A percentile compares a stretch with the other conserved stretches of the same genome.
Evolutionary conservation across 2,329 filamentous ascomycete genomes (phyloP).

Genomic region (Hymenoscyphus infarciens): DNA sequence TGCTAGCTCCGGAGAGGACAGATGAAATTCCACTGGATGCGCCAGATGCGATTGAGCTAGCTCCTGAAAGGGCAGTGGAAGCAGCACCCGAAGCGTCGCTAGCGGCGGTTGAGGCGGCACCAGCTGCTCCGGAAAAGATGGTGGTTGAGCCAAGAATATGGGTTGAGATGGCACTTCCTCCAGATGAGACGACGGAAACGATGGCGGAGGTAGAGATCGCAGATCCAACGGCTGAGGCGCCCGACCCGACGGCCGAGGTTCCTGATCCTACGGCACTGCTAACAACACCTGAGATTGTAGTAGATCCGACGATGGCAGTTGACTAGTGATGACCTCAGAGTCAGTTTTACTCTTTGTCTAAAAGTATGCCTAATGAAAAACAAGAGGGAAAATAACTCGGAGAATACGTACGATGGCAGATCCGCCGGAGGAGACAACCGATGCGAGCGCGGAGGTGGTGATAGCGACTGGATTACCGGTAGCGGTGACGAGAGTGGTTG

Average conservation of each 20-base stretch:
- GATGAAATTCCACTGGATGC: constrained; percentile 12
- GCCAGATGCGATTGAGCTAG: not conserved
- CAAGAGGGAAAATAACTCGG: too few relatives aligned
- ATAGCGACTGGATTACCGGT: constrained; percentile 15
- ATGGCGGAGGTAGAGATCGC: constrained; percentile 30
- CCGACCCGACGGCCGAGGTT: constrained; percentile 8
- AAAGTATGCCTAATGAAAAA: too few relatives aligned
- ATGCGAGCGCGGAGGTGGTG: constrained; percentile 24
- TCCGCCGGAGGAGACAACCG: constrained; percentile 17
- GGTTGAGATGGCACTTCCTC: constrained; percentile 21
- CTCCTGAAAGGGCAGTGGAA: constrained; percentile 6
- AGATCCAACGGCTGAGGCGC: constrained; percentile 10
- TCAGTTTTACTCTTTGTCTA: too few relatives aligned
- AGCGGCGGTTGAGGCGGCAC: constrained; percentile 12
- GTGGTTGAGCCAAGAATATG: constrained; percentile 29
- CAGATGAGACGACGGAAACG: constrained; percentile 24
- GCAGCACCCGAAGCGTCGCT: constrained; percentile 14
- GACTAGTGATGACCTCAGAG: not conserved
- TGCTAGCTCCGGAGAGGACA: constrained; percentile 9
- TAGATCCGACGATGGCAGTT: constrained; percentile 21
- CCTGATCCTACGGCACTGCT: constrained; percentile 10
- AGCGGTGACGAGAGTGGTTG: not conserved
- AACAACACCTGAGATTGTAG: constrained; percentile 20
- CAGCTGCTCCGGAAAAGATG: constrained; percentile 20
- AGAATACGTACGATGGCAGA: constrained; percentile 12